Evolutionary conservation across 495 filamentous ascomycete species (phyloP), one percentile per base, ranked within the genome.

Genomic region (Parachaetomium inaequale): DNA sequence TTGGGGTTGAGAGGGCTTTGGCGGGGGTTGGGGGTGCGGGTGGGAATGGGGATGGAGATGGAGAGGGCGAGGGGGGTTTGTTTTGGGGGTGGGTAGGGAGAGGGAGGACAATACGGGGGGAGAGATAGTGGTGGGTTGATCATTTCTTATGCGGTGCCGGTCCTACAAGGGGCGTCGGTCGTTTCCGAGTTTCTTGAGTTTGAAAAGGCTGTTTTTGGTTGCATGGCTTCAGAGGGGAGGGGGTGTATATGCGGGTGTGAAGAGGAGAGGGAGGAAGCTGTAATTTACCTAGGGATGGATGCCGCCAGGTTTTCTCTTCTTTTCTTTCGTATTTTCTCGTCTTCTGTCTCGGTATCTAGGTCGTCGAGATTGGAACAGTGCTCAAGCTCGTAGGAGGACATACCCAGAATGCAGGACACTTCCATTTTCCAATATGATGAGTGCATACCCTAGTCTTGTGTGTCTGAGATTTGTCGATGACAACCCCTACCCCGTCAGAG

Each of bases 1-100:
- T 61, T 23, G 57, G 7, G 23, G 31, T 58, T 15, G 21, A 42
- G 57, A 34, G 63, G 38, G 40, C 47, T 23, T 36, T 63, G 43
- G 46, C 12, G 2, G 56, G 34, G 26, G 45, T 63, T 62, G 56
- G 8, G 43, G 52, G 14, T 15, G 26, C 12, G 17, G 40, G n/a
- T 21, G 40, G 17, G 28, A 56, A 32, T 21, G 56, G 40, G 50
- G 43, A 29, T 6, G 31, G 57, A 14, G 36, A 3, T 17, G 34
- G 32, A 0, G 12, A 10, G 25, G 14, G 5, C 4, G 17, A 21
- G 28, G 55, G 28, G n/a, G 43, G 19, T 40, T 12, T 15, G 36
- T 2, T 40, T 21, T 26, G n/a, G 38, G 8, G 32, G 25, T 7
- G n/a, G 45, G 47, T n/a, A n/a, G n/a, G n/a, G n/a, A n/a, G n/a